phyloP scores from a whole-genome alignment of 2,329 filamentous ascomycete species.

The Gnomoniopsis smithogilvyi region DNA sequence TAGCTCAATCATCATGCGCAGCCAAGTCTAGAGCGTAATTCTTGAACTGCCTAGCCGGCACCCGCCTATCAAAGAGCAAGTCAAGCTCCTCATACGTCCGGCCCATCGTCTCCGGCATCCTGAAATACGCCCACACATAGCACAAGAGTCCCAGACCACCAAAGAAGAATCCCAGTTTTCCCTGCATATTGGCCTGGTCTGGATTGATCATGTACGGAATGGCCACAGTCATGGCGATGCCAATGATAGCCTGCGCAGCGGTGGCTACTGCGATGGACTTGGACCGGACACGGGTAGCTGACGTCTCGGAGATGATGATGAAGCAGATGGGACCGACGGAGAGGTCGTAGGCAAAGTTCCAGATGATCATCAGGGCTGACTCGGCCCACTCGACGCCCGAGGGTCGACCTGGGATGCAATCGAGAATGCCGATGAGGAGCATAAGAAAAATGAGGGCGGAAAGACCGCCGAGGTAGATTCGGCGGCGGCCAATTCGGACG shows the following conservation, averaged over 20 bases:
- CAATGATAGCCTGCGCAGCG: constrained; percentile 37
- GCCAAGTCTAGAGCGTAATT: constrained; percentile 41
- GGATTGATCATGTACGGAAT: constrained; percentile 44
- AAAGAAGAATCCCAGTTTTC: constrained; percentile 39
- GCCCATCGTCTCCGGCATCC: constrained; percentile 27
- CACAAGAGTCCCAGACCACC: constrained; percentile 34
- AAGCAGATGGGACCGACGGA: constrained; percentile 49
- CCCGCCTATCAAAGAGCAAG: constrained; percentile 55
- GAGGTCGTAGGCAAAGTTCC: constrained; percentile 49
- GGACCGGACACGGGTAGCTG: constrained; percentile 40
- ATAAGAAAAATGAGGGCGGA: constrained; percentile 39
- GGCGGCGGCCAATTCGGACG: constrained; percentile 45
- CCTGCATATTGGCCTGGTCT: constrained; percentile 39
- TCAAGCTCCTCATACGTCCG: constrained; percentile 28
- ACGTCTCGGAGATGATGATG: constrained; percentile 52
- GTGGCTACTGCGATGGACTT: constrained; percentile 44
- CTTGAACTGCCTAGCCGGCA: constrained; percentile 67
- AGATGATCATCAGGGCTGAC: constrained; percentile 47
- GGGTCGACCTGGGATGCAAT: constrained; percentile 40
- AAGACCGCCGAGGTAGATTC: constrained; percentile 47
- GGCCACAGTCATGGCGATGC: constrained; percentile 39
- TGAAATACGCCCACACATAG: constrained; percentile 33
- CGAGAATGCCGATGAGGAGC: constrained; percentile 45
- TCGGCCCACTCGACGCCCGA: constrained; percentile 42
- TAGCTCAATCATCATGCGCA: neutral